Evolutionary conservation across 768 basidiomycete species (phyloP).

Genomic region (Xerocomus potaroensis): DNA sequence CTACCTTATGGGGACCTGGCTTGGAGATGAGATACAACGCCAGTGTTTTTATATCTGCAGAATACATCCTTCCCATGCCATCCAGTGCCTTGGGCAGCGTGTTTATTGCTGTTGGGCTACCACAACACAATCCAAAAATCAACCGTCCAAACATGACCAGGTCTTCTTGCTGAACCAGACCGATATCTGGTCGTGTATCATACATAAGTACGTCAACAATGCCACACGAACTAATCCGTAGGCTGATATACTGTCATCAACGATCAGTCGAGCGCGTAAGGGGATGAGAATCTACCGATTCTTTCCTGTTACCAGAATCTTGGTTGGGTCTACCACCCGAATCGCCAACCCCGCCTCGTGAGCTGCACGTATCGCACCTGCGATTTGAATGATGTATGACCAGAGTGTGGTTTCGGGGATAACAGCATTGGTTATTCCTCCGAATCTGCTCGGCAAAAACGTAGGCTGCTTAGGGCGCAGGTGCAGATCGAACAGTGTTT

Average conservation of each 20-base stretch:
- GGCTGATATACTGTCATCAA: conserved; percentile 35
- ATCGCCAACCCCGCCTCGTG: conserved; percentile 81
- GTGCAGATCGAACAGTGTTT: conserved; percentile 77
- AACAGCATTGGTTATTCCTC: conserved; percentile 22
- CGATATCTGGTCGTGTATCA: conserved; percentile 60
- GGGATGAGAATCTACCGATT: conserved; percentile 55
- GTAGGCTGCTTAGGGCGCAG: conserved; percentile 51
- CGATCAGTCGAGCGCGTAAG: not conserved
- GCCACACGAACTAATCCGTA: conserved; percentile 85
- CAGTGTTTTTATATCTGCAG: conserved; percentile 76
- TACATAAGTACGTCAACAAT: conserved; percentile 82
- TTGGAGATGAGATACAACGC: conserved; percentile 76
- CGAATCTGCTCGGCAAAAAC: conserved; percentile 34
- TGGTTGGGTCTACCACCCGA: conserved; percentile 78
- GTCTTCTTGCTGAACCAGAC: conserved; percentile 80
- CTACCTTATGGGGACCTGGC: conserved; percentile 59
- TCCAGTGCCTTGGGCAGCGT: conserved; percentile 73
- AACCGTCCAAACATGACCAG: conserved; percentile 81
- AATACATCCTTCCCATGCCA: conserved; percentile 66
- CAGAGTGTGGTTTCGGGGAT: conserved; percentile 83
- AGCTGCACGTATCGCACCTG: conserved; percentile 78
- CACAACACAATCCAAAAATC: conserved; percentile 74
- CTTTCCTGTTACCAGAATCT: conserved; percentile 84
- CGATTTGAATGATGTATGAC: conserved; percentile 90
- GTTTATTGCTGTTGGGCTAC: conserved; percentile 55